Conservation (phyloP, 2,329 filamentous ascomycete genomes). For the Lachnellula suecica region DNA sequence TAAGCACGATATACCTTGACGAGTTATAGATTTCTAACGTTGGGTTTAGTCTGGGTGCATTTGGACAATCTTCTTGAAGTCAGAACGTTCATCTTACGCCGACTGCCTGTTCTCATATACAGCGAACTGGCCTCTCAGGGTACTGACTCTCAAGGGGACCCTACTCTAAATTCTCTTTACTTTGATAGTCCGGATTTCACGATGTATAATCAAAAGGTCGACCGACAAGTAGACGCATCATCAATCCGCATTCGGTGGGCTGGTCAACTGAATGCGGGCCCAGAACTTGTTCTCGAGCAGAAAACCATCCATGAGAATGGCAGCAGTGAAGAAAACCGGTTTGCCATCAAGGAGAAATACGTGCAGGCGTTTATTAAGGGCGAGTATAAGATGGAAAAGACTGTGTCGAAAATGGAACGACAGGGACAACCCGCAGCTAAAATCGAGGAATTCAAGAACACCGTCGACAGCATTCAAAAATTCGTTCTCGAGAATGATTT, state of each 20-base stretch:
- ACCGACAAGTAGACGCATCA: slow-evolving; percentile 70
- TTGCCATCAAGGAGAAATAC: slow-evolving; percentile 92
- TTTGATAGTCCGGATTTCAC: slow-evolving; percentile 88
- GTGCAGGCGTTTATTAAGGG: slow-evolving; percentile 83
- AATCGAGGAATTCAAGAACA: slow-evolving; percentile 67
- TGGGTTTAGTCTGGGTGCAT: slow-evolving; percentile 79
- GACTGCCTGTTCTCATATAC: slow-evolving; percentile 88
- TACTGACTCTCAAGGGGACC: slow-evolving; percentile 76
- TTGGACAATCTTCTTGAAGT: slow-evolving; percentile 93
- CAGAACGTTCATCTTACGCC: slow-evolving; percentile 91
- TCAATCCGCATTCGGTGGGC: slow-evolving; percentile 91
- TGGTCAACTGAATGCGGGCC: slow-evolving; percentile 74
- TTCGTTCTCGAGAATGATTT: slow-evolving; percentile 78
- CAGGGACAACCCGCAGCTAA: slow-evolving; percentile 66
- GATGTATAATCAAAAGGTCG: slow-evolving; percentile 83
- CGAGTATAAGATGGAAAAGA: slow-evolving; percentile 91
- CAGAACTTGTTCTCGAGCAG: slow-evolving; percentile 84
- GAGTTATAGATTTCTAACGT: slow-evolving; percentile 29
- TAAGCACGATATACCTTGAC: slow-evolving; percentile 40
- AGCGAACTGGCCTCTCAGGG: slow-evolving; percentile 84
- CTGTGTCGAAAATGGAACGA: slow-evolving; percentile 80
- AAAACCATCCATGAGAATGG: slow-evolving; percentile 80
- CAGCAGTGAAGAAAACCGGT: slow-evolving; percentile 74
- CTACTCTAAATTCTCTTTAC: slow-evolving; percentile 92
- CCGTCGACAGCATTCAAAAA: slow-evolving; percentile 73